Evolutionary conservation across 257 asterid species (phyloP).

Genomic region (Nicotiana otophora): DNA sequence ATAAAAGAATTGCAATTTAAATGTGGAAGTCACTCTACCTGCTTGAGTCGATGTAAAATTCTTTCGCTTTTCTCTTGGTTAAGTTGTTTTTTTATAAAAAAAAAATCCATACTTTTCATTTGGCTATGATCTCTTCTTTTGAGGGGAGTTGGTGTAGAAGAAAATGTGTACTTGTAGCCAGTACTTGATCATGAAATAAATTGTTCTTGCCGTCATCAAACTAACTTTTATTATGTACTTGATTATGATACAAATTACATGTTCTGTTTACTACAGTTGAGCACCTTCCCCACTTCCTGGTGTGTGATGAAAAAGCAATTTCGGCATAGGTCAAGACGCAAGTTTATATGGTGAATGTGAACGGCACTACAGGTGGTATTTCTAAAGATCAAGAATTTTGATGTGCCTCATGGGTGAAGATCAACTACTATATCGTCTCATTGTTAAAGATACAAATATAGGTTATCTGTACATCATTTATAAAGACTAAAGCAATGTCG

Average conservation of each 20-base stretch:
- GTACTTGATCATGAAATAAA: neutral
- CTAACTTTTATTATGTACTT: neutral
- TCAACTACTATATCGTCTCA: neutral
- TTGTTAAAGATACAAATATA: neutral
- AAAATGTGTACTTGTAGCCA: neutral
- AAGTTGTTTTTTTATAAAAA: neutral
- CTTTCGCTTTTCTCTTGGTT: neutral
- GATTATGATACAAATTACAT: neutral
- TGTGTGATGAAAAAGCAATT: constrained; percentile 68
- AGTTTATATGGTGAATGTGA: constrained; percentile 47
- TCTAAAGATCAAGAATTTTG: neutral
- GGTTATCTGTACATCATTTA: neutral
- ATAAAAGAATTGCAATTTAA: neutral
- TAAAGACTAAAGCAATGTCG: neutral
- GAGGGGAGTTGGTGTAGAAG: neutral
- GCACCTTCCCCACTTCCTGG: constrained; percentile 74
- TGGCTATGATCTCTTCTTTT: neutral
- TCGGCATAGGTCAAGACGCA: constrained; percentile 51
- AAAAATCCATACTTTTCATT: neutral
- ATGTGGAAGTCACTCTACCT: neutral
- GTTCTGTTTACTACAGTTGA: constrained; percentile 44
- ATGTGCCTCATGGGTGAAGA: neutral
- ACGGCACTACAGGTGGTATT: neutral
- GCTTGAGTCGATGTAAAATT: neutral
- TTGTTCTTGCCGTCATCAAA: neutral